These are phyloP conservation scores for Lathyrus aphaca DNA, from an alignment of 306 rosid species.

Conservation along the genomic window DNA sequence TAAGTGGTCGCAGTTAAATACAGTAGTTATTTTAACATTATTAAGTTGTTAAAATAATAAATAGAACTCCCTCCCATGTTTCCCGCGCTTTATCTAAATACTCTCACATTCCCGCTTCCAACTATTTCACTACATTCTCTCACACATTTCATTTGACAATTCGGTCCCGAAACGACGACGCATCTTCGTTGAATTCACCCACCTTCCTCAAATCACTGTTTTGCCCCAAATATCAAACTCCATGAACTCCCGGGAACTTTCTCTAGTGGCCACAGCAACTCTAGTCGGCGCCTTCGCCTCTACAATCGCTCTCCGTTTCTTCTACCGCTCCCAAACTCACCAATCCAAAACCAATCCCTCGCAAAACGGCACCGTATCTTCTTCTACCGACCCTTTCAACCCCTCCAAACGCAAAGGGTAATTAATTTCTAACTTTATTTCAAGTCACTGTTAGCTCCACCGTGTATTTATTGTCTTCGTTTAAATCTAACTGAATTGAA, in stretches of 20 bases:
- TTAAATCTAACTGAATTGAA: neutral
- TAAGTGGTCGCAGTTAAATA: too few relatives aligned
- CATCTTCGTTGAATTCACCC: neutral
- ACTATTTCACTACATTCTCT: neutral
- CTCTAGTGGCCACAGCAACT: slow-evolving; percentile 63
- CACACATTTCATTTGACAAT: neutral
- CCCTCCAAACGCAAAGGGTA: slow-evolving; percentile 83
- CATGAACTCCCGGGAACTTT: slow-evolving; percentile 71
- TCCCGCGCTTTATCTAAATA: slow-evolving; percentile 34
- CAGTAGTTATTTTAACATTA: too few relatives aligned
- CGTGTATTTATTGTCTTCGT: neutral
- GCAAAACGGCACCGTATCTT: slow-evolving; percentile 46
- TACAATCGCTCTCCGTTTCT: slow-evolving; percentile 62
- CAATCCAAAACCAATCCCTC: slow-evolving; percentile 30
- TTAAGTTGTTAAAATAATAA: too few relatives aligned
- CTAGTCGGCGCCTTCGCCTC: slow-evolving; percentile 72
- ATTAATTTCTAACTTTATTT: neutral
- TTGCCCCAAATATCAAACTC: slow-evolving; percentile 9
- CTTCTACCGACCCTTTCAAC: slow-evolving; percentile 63
- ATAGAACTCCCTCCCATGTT: neutral
- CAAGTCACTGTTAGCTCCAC: neutral
- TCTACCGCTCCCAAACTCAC: slow-evolving; percentile 45
- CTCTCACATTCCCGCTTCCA: slow-evolving; percentile 28
- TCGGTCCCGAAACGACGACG: neutral
- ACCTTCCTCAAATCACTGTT: neutral